phyloP scores from a whole-genome alignment of 495 filamentous ascomycete species.

The Cladorrhinum samala region DNA sequence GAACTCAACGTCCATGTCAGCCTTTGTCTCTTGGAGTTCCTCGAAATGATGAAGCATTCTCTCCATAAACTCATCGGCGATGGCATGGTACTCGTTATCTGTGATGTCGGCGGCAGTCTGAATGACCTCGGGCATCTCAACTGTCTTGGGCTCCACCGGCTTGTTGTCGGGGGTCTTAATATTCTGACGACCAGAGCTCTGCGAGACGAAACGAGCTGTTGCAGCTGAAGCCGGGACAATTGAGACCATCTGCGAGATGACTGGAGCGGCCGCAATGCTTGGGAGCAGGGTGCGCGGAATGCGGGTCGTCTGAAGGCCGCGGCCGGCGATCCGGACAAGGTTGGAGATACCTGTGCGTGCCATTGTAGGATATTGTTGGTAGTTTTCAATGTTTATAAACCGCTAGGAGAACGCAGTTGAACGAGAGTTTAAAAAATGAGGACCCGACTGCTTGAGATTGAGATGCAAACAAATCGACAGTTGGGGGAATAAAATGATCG shows the following conservation, averaged over 20 bases:
- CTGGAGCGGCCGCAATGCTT: constrained; percentile 3
- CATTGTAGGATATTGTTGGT: constrained; percentile 19
- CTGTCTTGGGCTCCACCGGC: constrained; percentile 14
- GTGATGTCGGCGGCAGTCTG: constrained; percentile 31
- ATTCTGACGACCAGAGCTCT: constrained; percentile 11
- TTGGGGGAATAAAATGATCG: no score
- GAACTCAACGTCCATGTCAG: constrained; percentile 62
- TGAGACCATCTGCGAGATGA: not conserved
- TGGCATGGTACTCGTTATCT: constrained; percentile 37
- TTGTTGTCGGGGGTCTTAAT: constrained; percentile 30
- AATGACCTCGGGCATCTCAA: constrained; percentile 15
- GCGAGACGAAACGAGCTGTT: constrained; percentile 15
- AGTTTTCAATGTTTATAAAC: not conserved
- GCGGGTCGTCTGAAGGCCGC: constrained; percentile 11
- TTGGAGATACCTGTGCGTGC: constrained; percentile 20
- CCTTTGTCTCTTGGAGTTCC: constrained; percentile 53
- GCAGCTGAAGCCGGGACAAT: not conserved
- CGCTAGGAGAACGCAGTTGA: not conserved
- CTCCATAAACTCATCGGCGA: constrained; percentile 49
- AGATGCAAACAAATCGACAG: no score
- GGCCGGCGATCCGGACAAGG: constrained; percentile 19
- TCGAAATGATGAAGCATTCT: constrained; percentile 60
- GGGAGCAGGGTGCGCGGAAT: constrained; percentile 3
- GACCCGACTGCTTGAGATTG: no score
- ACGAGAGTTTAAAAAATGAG: not conserved